Evolutionary conservation across 148 eudicot genomes (phyloP).

Genomic region (Polygonum aviculare): DNA sequence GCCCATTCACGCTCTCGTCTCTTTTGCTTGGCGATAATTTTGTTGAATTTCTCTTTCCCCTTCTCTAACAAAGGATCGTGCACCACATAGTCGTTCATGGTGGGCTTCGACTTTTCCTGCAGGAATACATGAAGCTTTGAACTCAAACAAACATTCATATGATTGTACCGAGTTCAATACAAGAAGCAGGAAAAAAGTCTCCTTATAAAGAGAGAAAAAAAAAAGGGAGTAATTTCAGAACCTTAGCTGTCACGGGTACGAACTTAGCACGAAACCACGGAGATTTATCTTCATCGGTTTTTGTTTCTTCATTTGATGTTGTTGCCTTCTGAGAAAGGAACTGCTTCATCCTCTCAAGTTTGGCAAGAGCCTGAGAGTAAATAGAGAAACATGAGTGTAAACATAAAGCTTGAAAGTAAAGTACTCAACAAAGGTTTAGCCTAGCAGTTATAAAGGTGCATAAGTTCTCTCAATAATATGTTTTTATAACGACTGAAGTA

Average conservation of each 20-base stretch:
- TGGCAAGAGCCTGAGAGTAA: slow-evolving; percentile 54
- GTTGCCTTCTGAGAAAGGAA: slow-evolving; percentile 30
- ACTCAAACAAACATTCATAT: slow-evolving; percentile 3
- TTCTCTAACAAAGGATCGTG: slow-evolving; percentile 83
- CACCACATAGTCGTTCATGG: slow-evolving; percentile 75
- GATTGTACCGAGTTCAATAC: too few relatives aligned
- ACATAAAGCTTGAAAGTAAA: neutral
- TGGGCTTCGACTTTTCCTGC: slow-evolving; percentile 79
- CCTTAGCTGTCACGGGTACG: slow-evolving; percentile 4
- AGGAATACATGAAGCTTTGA: slow-evolving; percentile 9
- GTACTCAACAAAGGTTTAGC: neutral
- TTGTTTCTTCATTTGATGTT: slow-evolving; percentile 24
- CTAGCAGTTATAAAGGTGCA: neutral
- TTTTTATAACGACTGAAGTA: too few relatives aligned
- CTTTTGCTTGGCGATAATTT: slow-evolving; percentile 79
- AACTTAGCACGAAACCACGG: slow-evolving; percentile 66
- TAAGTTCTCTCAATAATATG: neutral
- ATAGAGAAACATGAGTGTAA: neutral
- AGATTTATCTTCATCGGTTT: slow-evolving; percentile 45
- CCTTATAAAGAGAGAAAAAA: neutral
- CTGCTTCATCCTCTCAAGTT: slow-evolving; percentile 61
- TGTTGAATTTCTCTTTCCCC: slow-evolving; percentile 92
- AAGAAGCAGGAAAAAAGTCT: neutral
- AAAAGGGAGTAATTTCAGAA: neutral
- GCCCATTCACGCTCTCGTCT: slow-evolving; percentile 93